Evolutionary conservation across 805 yeast genomes (phyloP), one percentile per base, ranked within the genome.

Genomic region (Cyberlindnera veronae): DNA sequence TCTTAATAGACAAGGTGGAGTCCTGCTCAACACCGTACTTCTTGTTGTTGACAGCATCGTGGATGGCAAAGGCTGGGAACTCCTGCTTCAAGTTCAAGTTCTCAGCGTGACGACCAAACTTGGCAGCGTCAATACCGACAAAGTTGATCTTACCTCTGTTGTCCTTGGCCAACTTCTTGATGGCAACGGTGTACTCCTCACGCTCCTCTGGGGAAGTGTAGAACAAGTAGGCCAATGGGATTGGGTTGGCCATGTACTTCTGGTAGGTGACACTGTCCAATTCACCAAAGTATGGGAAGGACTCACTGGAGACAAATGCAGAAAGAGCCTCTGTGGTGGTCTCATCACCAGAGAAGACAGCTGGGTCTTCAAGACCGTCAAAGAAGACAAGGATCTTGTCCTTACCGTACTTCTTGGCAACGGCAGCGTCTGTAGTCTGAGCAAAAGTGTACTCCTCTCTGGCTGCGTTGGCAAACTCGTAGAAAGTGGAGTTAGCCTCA

Each of bases 51-150:
- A 53, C 64, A 42, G 77, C 58, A 58, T 88, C 85, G 67, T 91
- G 97, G 52, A 91, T 83, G 36, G 80, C 96, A 61, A 93, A 82
- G 44, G 91, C 77, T 63, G 99, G 99, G 77, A 84, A 83, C 56
- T 80, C 77, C 59, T 86, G 84, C 66, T 80, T 71, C 77, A 90
- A 76, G 73, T 84, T 87, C 62, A 93, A 75, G 66, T 79, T 77
- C 58, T 77, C 82, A 42, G 96, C 96, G 60, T 91, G 98, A 64
- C 75, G 77, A 50, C 96, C 96, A 61, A 68, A 93, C 56, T 69
- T 68, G 40, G 71, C 58, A 42, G 95, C 95, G 57, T 91, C 90
- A 55, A 93, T 72, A 66, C 91, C 95, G 51, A 85, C 96, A 64
- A 93, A 81, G 71, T 84, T 86, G 52, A 89, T 64, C 60, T 77